Evolutionary conservation across 2,329 filamentous ascomycete species (phyloP).

Genomic region (Sarocladium kiliense): DNA sequence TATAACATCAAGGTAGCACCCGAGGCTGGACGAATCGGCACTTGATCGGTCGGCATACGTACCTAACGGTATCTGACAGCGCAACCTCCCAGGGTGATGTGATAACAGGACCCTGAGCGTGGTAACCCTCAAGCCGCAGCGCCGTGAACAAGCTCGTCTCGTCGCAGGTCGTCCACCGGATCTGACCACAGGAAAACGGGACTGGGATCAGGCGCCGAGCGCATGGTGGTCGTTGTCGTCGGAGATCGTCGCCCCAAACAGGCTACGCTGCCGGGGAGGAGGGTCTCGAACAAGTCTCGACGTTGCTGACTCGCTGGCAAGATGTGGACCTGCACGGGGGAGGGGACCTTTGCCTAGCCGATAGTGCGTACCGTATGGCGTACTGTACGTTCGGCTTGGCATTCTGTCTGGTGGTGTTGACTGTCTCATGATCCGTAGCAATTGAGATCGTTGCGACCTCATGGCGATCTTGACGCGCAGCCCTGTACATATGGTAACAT

Average conservation of each 20-base stretch:
- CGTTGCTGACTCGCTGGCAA: slow-evolving; percentile 2
- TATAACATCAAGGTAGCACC: slow-evolving; percentile 4
- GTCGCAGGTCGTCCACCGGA: not conserved
- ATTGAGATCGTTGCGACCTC: slow-evolving; percentile 5
- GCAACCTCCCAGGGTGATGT: not conserved
- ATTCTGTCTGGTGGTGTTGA: not conserved
- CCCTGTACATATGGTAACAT: not conserved
- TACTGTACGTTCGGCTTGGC: slow-evolving; percentile 5
- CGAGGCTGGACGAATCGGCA: slow-evolving; percentile 5
- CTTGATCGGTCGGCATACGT: not conserved
- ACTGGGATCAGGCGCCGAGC: not conserved
- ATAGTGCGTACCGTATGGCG: slow-evolving; percentile 7
- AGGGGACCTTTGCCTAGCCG: slow-evolving; percentile 6
- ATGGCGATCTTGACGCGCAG: slow-evolving; percentile 1
- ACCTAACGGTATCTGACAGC: not conserved
- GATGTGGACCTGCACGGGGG: slow-evolving; percentile 1
- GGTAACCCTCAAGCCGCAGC: not conserved
- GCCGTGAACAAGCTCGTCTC: not conserved
- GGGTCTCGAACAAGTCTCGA: slow-evolving; percentile 5
- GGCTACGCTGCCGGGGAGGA: slow-evolving; percentile 5
- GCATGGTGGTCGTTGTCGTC: not conserved
- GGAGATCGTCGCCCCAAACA: slow-evolving; percentile 8
- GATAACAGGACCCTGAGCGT: not conserved
- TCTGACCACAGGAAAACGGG: not conserved
- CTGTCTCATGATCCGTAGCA: not conserved